phyloP scores from a whole-genome alignment of 768 basidiomycete genomes.

The Termitomyces sp. region DNA sequence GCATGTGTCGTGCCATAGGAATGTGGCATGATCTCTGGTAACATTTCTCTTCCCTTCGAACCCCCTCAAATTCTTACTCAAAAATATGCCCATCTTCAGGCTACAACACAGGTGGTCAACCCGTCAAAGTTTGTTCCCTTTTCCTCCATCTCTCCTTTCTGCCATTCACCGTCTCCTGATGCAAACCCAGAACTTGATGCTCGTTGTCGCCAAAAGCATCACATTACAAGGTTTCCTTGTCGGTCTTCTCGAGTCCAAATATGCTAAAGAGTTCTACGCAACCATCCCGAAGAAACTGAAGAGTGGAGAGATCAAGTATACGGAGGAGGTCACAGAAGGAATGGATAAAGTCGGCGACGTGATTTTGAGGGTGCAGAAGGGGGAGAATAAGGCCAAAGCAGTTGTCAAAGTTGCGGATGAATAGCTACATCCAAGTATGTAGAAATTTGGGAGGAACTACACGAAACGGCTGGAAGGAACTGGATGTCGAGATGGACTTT shows the following conservation, averaged over 20 bases:
- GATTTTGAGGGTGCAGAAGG: conserved; percentile 29
- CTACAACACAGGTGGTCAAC: conserved; percentile 29
- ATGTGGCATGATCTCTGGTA: conserved; percentile 38
- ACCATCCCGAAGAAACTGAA: conserved; percentile 37
- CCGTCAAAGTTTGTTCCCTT: conserved; percentile 10
- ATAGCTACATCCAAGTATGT: conserved; percentile 1
- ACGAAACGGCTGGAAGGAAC: too few relatives aligned
- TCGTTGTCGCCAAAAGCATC: conserved; percentile 39
- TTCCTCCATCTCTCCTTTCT: too few relatives aligned
- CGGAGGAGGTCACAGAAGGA: conserved; percentile 42
- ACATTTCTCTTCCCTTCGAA: neutral
- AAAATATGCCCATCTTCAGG: conserved; percentile 10
- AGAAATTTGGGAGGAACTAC: too few relatives aligned
- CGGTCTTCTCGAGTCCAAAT: conserved; percentile 26
- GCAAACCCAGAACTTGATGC: conserved; percentile 31
- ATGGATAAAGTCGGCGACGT: conserved; percentile 37
- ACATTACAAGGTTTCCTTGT: conserved; percentile 37
- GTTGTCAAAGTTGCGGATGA: conserved; percentile 32
- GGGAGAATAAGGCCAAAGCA: conserved; percentile 31
- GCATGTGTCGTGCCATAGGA: too few relatives aligned
- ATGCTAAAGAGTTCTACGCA: conserved; percentile 37
- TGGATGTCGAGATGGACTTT: too few relatives aligned
- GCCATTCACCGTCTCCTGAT: too few relatives aligned
- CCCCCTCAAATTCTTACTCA: too few relatives aligned
- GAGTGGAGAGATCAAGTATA: conserved; percentile 43